Conservation (phyloP, 768 basidiomycete species). For the Russula earlei region DNA sequence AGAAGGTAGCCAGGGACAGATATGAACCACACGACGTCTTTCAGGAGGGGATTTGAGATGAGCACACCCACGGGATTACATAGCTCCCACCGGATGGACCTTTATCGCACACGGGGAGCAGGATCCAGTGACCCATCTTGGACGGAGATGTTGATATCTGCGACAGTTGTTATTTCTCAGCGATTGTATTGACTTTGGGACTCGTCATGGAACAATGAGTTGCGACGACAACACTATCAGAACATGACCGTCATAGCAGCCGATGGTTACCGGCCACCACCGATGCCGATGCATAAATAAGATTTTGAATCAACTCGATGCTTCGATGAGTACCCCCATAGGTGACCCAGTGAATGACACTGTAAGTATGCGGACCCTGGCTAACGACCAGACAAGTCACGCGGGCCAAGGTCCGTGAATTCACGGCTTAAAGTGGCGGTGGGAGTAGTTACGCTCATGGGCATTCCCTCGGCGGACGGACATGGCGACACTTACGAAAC, state of each 20-base stretch:
- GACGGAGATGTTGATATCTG: background rate
- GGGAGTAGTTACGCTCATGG: too few relatives aligned
- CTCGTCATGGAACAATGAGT: too few relatives aligned
- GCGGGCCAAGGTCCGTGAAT: too few relatives aligned
- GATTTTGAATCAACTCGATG: too few relatives aligned
- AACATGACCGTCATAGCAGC: background rate
- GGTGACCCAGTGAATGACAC: too few relatives aligned
- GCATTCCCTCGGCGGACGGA: background rate
- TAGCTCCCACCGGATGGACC: background rate
- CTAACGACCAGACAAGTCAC: too few relatives aligned
- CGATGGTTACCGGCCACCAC: background rate
- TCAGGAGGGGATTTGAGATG: background rate
- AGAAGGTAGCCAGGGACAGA: background rate
- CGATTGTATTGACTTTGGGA: background rate
- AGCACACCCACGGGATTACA: too few relatives aligned
- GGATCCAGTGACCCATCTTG: background rate
- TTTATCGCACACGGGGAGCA: background rate
- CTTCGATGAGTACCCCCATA: too few relatives aligned
- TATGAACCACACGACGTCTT: background rate
- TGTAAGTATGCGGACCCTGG: too few relatives aligned
- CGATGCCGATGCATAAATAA: too few relatives aligned
- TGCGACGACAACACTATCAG: too few relatives aligned
- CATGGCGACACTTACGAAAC: slow-evolving; percentile 5
- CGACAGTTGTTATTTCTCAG: background rate
- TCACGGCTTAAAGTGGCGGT: too few relatives aligned